Conservation (phyloP, 208 protist genomes). For the Wallacemonas rigidus region DNA sequence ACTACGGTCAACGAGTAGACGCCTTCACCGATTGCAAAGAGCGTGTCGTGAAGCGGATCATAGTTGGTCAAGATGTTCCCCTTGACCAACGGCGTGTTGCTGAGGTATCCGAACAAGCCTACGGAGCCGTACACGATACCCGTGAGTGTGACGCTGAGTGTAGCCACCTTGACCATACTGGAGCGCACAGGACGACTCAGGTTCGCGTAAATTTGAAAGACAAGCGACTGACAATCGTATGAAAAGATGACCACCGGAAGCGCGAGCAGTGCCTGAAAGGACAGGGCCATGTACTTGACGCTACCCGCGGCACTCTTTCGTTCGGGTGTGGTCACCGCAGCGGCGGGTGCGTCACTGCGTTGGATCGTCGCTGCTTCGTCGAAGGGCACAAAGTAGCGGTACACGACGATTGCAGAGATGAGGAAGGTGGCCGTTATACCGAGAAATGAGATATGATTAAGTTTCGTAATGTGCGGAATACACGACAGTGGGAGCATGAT, state of each 20-base stretch:
- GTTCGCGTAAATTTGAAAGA: constrained; percentile 36
- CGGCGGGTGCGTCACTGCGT: too few relatives aligned
- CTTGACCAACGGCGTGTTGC: constrained; percentile 24
- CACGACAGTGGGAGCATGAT: constrained; percentile 38
- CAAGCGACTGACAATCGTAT: constrained; percentile 39
- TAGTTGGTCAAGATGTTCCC: constrained; percentile 43
- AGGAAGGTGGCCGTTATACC: constrained; percentile 27
- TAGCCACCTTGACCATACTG: constrained; percentile 32
- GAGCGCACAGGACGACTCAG: constrained; percentile 12
- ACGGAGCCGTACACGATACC: constrained; percentile 28
- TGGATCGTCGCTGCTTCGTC: background rate
- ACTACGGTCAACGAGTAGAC: constrained; percentile 31
- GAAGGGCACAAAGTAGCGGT: constrained; percentile 31
- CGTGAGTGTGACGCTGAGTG: constrained; percentile 25
- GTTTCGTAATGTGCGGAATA: constrained; percentile 30
- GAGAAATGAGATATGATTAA: constrained; percentile 28
- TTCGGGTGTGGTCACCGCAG: background rate
- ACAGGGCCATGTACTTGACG: constrained; percentile 31
- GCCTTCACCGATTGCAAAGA: constrained; percentile 27
- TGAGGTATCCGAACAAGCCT: constrained; percentile 41
- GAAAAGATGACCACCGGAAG: constrained; percentile 41
- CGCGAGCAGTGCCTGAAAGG: constrained; percentile 22
- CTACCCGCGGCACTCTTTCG: background rate
- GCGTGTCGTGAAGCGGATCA: constrained; percentile 27
- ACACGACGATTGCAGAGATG: constrained; percentile 31